Evolutionary conservation across 805 yeast species (phyloP).

Genomic region (Maudiozyma serrabonitensis): DNA sequence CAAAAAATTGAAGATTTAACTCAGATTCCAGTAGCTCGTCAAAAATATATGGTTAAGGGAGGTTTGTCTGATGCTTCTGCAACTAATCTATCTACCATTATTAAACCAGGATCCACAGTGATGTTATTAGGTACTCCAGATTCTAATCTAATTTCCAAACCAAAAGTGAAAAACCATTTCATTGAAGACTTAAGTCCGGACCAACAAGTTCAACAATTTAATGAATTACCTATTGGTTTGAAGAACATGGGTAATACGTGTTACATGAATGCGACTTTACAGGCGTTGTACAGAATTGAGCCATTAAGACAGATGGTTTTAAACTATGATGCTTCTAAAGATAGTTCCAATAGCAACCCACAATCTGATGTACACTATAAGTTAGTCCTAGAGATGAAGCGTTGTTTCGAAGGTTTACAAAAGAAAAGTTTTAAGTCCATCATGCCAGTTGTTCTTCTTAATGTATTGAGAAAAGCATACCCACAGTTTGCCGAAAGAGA

Average conservation of each 20-base stretch:
- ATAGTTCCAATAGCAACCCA: slow-evolving; percentile 27
- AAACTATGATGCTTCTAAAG: slow-evolving; percentile 45
- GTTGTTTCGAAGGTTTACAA: slow-evolving; percentile 34
- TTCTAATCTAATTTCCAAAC: slow-evolving; percentile 42
- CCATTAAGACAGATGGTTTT: slow-evolving; percentile 60
- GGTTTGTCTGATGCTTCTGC: slow-evolving; percentile 67
- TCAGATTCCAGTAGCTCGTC: slow-evolving; percentile 78
- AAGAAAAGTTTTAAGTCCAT: slow-evolving; percentile 38
- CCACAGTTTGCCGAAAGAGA: slow-evolving; percentile 89
- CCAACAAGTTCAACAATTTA: slow-evolving; percentile 29
- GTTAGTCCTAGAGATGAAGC: slow-evolving; percentile 40
- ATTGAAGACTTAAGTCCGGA: slow-evolving; percentile 54
- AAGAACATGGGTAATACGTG: slow-evolving; percentile 95
- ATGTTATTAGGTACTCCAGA: slow-evolving; percentile 94
- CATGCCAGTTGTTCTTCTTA: slow-evolving; percentile 60
- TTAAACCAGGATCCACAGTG: slow-evolving; percentile 57
- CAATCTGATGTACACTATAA: slow-evolving; percentile 30
- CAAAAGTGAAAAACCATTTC: slow-evolving; percentile 47
- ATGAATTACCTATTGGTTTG: slow-evolving; percentile 72
- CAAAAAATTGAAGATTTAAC: slow-evolving; percentile 62
- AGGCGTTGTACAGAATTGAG: slow-evolving; percentile 71
- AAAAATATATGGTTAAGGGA: slow-evolving; percentile 83
- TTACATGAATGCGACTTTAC: slow-evolving; percentile 82
- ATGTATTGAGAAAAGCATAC: slow-evolving; percentile 51
- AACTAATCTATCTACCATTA: slow-evolving; percentile 30